Percentiles rank a stretch among this genome's conserved stretches.
phyloP scores from a whole-genome alignment of 345 rosid genomes.

The Acer yangbiense region DNA sequence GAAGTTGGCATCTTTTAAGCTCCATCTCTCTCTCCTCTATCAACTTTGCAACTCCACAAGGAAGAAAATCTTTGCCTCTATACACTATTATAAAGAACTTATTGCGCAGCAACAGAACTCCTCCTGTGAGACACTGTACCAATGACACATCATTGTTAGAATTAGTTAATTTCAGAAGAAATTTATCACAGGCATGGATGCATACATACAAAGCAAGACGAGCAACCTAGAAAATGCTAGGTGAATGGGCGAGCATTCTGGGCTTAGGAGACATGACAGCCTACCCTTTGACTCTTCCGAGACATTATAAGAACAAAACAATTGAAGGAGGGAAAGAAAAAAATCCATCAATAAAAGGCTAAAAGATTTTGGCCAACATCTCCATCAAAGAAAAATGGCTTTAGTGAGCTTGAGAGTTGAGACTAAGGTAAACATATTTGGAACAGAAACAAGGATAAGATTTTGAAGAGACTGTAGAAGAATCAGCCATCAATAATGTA shows the following conservation, averaged over 20 bases:
- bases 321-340: background rate
- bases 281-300: background rate
- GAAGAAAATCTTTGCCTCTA: constrained; percentile 86
- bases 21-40: constrained; percentile 66
- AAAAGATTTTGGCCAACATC: background rate
- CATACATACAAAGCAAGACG: background rate
- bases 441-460: background rate
- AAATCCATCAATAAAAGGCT: background rate
- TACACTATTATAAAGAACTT: constrained; percentile 70
- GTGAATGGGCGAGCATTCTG: background rate
- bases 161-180: constrained; percentile 1
- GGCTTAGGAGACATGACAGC: background rate
- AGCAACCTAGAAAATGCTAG: background rate
- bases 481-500: too few relatives aligned
- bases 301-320: too few relatives aligned
- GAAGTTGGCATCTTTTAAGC: constrained; percentile 52
- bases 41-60: constrained; percentile 50
- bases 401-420: background rate
- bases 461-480: background rate
- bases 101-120: constrained; percentile 70
- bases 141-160: constrained; percentile 4
- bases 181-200: background rate
- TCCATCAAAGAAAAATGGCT: background rate
- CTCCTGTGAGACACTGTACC: constrained; percentile 79
- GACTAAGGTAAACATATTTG: background rate